These are phyloP conservation scores for Telopea speciosissima DNA, from an alignment of 177 flowering plant genomes.

Conservation along the genomic window DNA sequence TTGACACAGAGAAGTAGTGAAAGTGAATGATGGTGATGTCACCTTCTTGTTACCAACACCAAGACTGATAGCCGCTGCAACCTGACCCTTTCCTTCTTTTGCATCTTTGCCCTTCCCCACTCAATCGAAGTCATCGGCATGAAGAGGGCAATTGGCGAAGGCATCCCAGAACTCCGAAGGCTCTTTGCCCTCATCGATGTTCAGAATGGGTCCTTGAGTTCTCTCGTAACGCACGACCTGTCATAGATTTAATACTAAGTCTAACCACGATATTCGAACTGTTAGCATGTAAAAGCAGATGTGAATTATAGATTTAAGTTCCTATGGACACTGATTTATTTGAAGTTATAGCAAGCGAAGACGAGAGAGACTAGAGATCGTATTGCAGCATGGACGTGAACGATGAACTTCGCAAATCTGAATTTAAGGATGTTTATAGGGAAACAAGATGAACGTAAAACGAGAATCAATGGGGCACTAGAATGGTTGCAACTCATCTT, in stretches of 20 bases:
- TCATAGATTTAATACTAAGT: background rate
- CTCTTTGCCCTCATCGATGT: no score
- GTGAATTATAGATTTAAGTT: no score
- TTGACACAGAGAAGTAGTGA: no score
- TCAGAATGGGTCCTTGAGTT: no score
- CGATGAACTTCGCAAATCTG: background rate
- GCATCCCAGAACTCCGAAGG: constrained; percentile 67
- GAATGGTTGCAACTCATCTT: no score
- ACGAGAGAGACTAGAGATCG: no score
- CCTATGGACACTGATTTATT: background rate
- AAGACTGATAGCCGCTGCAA: constrained; percentile 1
- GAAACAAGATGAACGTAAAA: background rate
- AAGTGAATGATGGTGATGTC: no score
- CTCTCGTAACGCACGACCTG: no score
- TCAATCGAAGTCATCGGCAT: constrained; percentile 18
- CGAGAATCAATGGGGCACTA: no score
- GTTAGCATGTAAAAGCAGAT: no score
- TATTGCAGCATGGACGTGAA: background rate
- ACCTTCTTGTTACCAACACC: constrained; percentile 36
- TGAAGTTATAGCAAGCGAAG: background rate
- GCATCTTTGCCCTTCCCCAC: constrained; percentile 6
- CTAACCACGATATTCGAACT: background rate
- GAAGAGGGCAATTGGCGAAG: constrained; percentile 22
- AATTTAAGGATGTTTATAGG: background rate
- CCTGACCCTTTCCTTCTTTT: constrained; percentile 7